Evolutionary conservation across 2,329 filamentous ascomycete genomes (phyloP).

Genomic region (Sclerotinia sclerotiorum): DNA sequence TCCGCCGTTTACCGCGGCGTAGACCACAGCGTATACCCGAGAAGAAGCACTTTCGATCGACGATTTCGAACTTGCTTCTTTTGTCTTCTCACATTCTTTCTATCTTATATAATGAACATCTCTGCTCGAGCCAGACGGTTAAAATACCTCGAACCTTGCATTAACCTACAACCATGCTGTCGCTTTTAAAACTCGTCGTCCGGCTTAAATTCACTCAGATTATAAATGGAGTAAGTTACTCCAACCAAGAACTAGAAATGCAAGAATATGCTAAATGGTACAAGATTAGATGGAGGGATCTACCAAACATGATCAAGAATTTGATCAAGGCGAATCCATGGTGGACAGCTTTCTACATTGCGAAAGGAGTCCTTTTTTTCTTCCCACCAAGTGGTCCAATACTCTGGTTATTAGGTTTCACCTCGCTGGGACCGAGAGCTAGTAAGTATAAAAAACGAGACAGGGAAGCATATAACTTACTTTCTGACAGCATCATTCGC

Average conservation of each 20-base stretch:
- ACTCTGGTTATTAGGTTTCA: constrained; percentile 1
- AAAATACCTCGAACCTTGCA: background rate
- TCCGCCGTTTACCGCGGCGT: too few relatives aligned
- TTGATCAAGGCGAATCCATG: constrained; percentile 5
- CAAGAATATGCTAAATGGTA: background rate
- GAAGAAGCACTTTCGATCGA: too few relatives aligned
- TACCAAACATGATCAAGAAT: background rate
- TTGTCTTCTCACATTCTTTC: background rate
- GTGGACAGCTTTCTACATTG: background rate
- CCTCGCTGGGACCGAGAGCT: background rate
- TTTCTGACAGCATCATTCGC: background rate
- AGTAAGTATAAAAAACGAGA: background rate
- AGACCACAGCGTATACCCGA: too few relatives aligned
- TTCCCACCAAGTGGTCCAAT: constrained; percentile 1
- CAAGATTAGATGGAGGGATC: background rate
- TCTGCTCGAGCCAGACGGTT: background rate
- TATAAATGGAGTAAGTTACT: background rate
- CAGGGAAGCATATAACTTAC: background rate
- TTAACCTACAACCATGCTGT: background rate
- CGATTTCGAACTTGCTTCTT: background rate
- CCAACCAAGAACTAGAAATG: too few relatives aligned
- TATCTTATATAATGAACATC: background rate
- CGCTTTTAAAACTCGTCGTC: background rate
- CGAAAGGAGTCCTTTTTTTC: background rate
- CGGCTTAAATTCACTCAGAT: background rate